Evolutionary conservation across 2,329 filamentous ascomycete genomes (phyloP).

Genomic region (Epichloe baconii): DNA sequence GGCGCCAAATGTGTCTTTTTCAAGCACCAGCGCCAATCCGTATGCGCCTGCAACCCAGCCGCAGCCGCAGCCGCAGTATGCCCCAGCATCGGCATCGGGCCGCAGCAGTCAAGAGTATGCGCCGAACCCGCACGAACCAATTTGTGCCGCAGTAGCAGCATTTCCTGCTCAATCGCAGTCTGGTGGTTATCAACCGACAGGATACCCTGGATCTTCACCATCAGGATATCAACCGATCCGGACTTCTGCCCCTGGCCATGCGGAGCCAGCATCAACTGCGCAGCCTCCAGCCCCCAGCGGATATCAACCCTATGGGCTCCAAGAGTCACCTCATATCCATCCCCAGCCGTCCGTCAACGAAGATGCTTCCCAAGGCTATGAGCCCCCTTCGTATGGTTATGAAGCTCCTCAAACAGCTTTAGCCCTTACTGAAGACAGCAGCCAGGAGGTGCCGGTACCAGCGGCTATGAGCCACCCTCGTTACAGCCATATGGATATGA

Average conservation of each 20-base stretch:
- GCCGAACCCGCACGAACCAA: slow-evolving; percentile 25
- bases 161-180: slow-evolving; percentile 5
- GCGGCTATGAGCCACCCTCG: slow-evolving; percentile 47
- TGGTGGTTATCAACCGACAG: slow-evolving; percentile 10
- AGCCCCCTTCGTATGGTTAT: slow-evolving; percentile 37
- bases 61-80: background rate
- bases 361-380: slow-evolving; percentile 23
- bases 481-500: slow-evolving; percentile 48
- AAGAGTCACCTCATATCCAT: slow-evolving; percentile 13
- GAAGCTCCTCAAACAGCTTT: slow-evolving; percentile 29
- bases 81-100: background rate
- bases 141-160: slow-evolving; percentile 10
- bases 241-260: background rate
- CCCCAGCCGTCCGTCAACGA: slow-evolving; percentile 6
- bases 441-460: slow-evolving; percentile 18
- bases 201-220: slow-evolving; percentile 3
- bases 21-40: slow-evolving; percentile 12
- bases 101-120: slow-evolving; percentile 3
- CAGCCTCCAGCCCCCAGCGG: slow-evolving; percentile 7
- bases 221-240: slow-evolving; percentile 15
- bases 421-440: slow-evolving; percentile 8
- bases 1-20: slow-evolving; percentile 6
- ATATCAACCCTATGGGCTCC: slow-evolving; percentile 18
- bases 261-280: background rate
- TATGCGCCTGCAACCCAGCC: slow-evolving; percentile 27